Evolutionary conservation across 2,329 filamentous ascomycete genomes (phyloP), one percentile per base, ranked within the genome.

Genomic region (Aureobasidium sp.): DNA sequence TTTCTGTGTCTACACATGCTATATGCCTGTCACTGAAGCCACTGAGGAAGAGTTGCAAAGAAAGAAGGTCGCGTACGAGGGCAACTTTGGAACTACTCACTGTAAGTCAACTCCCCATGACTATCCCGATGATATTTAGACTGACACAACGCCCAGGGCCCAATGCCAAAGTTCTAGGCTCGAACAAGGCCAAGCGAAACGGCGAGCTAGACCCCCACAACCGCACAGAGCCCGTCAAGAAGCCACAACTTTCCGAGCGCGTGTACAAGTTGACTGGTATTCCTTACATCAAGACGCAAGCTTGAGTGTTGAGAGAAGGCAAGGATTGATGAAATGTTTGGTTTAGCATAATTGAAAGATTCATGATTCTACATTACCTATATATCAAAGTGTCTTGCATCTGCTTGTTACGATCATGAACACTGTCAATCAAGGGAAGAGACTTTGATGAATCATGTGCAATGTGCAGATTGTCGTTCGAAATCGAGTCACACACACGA

Each of bases 241-340:
- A 73, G 54, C 67, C 70, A 0, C 54, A 63, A 21, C 57, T 76
- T 24, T 62, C 62, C 51, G 72, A 74, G 62, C 58, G 71, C 17
- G 70, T 67, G 1, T 74, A 70, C 59, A 73, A 69, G 58, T 58
- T 77, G 50, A 77, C 73, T 1, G 74, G 74, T 2, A 74, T 77
- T 55, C 73, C 74, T 7, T 77, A 76, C 55, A 70, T 69, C 48
- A 58, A 61, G 38, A 57, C 41, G 17, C 1, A 19, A 16, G 40
- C 40, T 30, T 44, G 11, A 40, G 22, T 29, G 27, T n/a, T n/a
- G n/a, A n/a, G n/a, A n/a, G n/a, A n/a, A n/a, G n/a, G n/a, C n/a
- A n/a, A n/a, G n/a, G n/a, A n/a, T n/a, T n/a, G n/a, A n/a, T n/a
- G n/a, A n/a, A n/a, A n/a, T n/a, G n/a, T n/a, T n/a, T n/a, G n/a